phyloP scores from a whole-genome alignment of 257 asterid genomes.

The Solanum verrucosum region DNA sequence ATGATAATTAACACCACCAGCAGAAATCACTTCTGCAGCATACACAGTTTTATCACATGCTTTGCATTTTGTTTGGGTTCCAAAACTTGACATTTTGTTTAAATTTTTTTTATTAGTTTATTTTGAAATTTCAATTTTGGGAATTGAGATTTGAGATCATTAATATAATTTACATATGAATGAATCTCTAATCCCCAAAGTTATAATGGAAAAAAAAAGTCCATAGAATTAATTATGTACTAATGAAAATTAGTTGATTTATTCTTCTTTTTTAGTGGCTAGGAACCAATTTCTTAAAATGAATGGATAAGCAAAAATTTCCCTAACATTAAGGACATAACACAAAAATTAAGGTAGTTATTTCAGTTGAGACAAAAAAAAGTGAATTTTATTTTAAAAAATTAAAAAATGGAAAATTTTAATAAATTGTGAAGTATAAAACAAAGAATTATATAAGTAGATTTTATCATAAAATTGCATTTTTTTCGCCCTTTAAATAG shows the following conservation, averaged over 20 bases:
- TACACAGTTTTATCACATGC: constrained; percentile 57
- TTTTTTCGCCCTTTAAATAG: not conserved
- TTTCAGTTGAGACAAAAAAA: not conserved
- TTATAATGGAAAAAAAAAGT: not conserved
- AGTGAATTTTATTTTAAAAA: not conserved
- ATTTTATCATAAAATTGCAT: not conserved
- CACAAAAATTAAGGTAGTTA: not conserved
- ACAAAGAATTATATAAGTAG: not conserved
- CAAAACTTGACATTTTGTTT: constrained; percentile 5
- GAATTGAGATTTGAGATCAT: not conserved
- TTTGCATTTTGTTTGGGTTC: constrained; percentile 38
- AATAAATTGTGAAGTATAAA: not conserved
- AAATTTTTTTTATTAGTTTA: too few species aligned
- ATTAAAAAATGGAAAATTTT: not conserved
- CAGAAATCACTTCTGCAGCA: constrained; percentile 49
- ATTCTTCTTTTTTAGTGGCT: not conserved
- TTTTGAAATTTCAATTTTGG: constrained; percentile 14
- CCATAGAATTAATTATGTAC: not conserved
- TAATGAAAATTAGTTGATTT: not conserved
- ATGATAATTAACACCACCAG: constrained; percentile 49
- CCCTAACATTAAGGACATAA: not conserved
- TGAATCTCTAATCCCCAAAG: not conserved
- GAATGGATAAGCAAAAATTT: not conserved
- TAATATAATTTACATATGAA: not conserved
- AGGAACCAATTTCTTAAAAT: not conserved